Conservation (phyloP, 495 filamentous ascomycete genomes). For the Immersiella caudata region DNA sequence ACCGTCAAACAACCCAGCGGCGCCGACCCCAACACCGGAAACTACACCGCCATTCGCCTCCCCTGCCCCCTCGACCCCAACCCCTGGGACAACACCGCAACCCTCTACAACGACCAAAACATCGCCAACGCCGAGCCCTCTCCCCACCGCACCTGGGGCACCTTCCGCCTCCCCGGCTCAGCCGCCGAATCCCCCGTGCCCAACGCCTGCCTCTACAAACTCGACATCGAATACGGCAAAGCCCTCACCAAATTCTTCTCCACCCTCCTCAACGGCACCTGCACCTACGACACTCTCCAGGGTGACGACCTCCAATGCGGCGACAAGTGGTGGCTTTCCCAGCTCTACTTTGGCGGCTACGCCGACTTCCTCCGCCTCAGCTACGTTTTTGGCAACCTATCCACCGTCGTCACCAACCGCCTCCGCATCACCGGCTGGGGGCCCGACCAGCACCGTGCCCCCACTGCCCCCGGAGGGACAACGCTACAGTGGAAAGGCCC, state of each 20-base stretch:
- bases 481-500: background rate
- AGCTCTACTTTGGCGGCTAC: background rate
- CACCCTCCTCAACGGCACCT: background rate
- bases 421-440: background rate
- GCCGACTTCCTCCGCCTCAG: background rate
- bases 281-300: constrained; percentile 4
- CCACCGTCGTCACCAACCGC: constrained; percentile 1
- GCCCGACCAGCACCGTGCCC: background rate
- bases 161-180: background rate
- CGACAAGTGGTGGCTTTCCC: constrained; percentile 4
- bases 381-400: background rate
- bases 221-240: background rate
- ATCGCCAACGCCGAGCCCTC: background rate
- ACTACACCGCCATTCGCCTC: constrained; percentile 3
- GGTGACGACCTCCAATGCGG: background rate
- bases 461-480: background rate
- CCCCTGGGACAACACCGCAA: background rate
- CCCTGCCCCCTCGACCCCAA: background rate
- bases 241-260: background rate
- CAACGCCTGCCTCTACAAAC: constrained; percentile 12
- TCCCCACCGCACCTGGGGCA: background rate
- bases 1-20: background rate
- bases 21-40: background rate
- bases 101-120: background rate
- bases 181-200: background rate